Conservation (phyloP, 805 yeast genomes). For the Saccharomycopsis selenospora region DNA sequence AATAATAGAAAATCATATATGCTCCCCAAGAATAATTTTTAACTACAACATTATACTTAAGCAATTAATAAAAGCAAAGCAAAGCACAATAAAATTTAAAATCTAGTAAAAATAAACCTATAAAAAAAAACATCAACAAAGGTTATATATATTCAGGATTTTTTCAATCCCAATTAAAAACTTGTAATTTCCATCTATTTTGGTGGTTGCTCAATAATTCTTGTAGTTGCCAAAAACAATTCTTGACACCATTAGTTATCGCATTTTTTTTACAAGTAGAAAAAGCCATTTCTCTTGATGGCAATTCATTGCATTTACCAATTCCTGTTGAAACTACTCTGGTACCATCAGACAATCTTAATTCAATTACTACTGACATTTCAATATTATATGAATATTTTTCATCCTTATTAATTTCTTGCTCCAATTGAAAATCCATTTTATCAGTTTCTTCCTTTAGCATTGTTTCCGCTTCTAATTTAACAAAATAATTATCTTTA, state of each 20-base stretch:
- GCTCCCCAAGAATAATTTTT: too few species aligned
- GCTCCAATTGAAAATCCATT: not conserved
- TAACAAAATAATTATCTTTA: slow-evolving; percentile 12
- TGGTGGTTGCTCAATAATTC: slow-evolving; percentile 21
- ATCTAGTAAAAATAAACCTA: too few species aligned
- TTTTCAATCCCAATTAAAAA: slow-evolving; percentile 5
- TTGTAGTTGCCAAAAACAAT: slow-evolving; percentile 35
- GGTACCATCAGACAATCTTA: slow-evolving; percentile 41
- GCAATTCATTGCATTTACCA: slow-evolving; percentile 32
- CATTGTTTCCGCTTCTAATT: slow-evolving; percentile 5
- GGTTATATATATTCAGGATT: too few species aligned
- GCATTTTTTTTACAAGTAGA: slow-evolving; percentile 42
- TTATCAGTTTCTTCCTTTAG: slow-evolving; percentile 1
- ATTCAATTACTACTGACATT: slow-evolving; percentile 29
- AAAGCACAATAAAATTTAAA: too few species aligned
- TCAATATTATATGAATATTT: slow-evolving; percentile 22
- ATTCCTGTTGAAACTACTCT: slow-evolving; percentile 32
- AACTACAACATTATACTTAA: too few species aligned
- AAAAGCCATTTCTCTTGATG: slow-evolving; percentile 31
- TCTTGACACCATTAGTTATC: slow-evolving; percentile 37
- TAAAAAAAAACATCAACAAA: too few species aligned
- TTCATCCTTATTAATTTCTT: not conserved
- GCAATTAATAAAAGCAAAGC: too few species aligned
- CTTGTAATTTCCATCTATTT: slow-evolving; percentile 3
- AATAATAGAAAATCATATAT: too few species aligned